Percentiles rank a stretch among this genome's conserved stretches.
Evolutionary conservation across 306 rosid species (phyloP).

Genomic region (Medicago truncatula): MtrunA17r5.0-ANR NC_053047.1:23916001-23916500

Average conservation of each 20-base stretch:
- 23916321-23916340: constrained; percentile 77
- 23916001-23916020: not conserved
- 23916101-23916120: constrained; percentile 93
- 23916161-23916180: constrained; percentile 91
- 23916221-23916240: constrained; percentile 34
- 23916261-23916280: constrained; percentile 86
- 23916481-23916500: constrained; percentile 93
- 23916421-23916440: constrained; percentile 35
- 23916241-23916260: constrained; percentile 44
- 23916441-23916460: constrained; percentile 18
- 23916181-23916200: constrained; percentile 80
- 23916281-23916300: constrained; percentile 89
- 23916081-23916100: constrained; percentile 90
- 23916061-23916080: constrained; percentile 76
- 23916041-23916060: constrained; percentile 33
- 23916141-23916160: constrained; percentile 83
- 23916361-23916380: constrained; percentile 64
- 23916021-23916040: constrained; percentile 14
- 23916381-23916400: constrained; percentile 32
- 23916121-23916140: constrained; percentile 84
- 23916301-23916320: constrained; percentile 83
- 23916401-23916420: constrained; percentile 30
- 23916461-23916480: constrained; percentile 78
- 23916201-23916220: constrained; percentile 31
- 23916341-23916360: constrained; percentile 84